Evolutionary conservation across 768 basidiomycete genomes (phyloP), one percentile per base, ranked within the genome.

Genomic region (Psilocybe tampanensis): DNA sequence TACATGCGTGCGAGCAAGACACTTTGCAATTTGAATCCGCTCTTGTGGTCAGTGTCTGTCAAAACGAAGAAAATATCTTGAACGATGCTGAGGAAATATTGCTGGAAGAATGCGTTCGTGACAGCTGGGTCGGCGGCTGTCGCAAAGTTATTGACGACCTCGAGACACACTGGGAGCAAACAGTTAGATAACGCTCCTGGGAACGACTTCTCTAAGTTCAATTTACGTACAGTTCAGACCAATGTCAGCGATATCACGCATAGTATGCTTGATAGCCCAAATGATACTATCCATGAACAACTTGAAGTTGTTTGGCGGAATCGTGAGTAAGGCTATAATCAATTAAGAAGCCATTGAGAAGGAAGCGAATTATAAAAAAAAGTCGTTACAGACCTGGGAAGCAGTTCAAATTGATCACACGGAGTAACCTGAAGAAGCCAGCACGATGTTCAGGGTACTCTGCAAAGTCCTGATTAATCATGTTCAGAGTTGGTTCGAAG

Each of bases 261-360:
- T 95, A 15, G 94, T 98, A 76, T 99, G 97, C 73, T 99, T 99
- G 79, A 98, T 96, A n/a, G 95, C 96, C 96, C 97, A 99, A 50
- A 96, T 89, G 62, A 98, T 91, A 58, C 94, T 95, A 72, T 98
- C 96, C 86, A 97, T 98, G 72, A 97, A 91, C 57, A 98, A 77
- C 76, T 97, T 98, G 83, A 98, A 98, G 74, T 97, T 93, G 44
- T 81, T 74, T 9, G 94, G 90, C n/a, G 94, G 93, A 58, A 97
- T 82, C 22, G 84, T 85, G 55, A 96, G 82, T 44, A 98, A 76
- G 6, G 95, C 95, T 91, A 60, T 53, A 60, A n/a, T 36, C 29
- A 24, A 52, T 39, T 13, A 44, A 55, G 48, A 22, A 49, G 60
- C 42, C 51, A 47, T 29, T 32, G 55, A 47, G 42, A 57, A 50